Conservation (phyloP, 2,329 filamentous ascomycete species). For the Huntiella decipiens region DNA sequence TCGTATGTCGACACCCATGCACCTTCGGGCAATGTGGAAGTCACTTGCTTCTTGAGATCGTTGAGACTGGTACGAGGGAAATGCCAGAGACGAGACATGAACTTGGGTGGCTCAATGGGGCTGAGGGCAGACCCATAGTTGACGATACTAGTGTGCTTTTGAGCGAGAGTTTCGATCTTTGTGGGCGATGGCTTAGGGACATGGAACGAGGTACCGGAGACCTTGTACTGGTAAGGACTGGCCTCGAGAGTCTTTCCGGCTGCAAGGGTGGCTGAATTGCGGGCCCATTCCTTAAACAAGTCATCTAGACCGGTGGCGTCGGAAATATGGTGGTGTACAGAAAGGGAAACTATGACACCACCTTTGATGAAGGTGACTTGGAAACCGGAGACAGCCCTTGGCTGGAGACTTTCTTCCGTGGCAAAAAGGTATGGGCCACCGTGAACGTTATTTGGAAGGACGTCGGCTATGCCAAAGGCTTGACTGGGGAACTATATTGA, state of each 20-base stretch:
- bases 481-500: slow-evolving; percentile 4
- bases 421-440: slow-evolving; percentile 2
- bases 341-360: slow-evolving; percentile 1
- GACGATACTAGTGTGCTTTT: slow-evolving; percentile 1
- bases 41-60: slow-evolving; percentile 2
- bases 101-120: background rate
- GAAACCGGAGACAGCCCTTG: background rate
- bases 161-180: background rate
- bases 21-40: background rate
- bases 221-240: background rate
- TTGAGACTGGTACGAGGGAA: background rate
- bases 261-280: background rate
- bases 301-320: slow-evolving; percentile 4
- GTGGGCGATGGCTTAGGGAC: slow-evolving; percentile 1
- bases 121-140: background rate
- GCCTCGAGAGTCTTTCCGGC: background rate
- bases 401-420: background rate
- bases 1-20: slow-evolving; percentile 6
- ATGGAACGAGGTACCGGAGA: slow-evolving; percentile 1
- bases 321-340: slow-evolving; percentile 1
- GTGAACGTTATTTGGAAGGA: background rate
- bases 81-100: slow-evolving; percentile 6
- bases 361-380: slow-evolving; percentile 7
- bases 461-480: background rate
- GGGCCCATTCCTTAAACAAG: slow-evolving; percentile 2